Percentiles rank a stretch among this genome's conserved stretches.
phyloP scores from a whole-genome alignment of 2,329 filamentous ascomycete species.

The Verticillium tricorpus region DNA sequence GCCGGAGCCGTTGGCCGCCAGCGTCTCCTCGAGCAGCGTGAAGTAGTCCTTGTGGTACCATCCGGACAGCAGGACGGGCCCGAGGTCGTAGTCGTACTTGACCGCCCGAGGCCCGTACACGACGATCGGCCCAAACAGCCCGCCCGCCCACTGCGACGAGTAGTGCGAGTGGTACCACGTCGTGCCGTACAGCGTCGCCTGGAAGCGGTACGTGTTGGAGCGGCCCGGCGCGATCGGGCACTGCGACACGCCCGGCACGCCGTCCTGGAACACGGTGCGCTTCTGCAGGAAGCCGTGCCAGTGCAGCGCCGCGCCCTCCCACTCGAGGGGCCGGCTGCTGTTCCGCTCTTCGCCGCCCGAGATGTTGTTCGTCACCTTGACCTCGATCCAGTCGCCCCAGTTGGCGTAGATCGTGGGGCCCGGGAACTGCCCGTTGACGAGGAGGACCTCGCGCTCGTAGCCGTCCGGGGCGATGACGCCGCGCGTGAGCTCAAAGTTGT shows the following conservation, averaged over 20 bases:
- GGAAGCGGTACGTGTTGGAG: slow-evolving; percentile 28
- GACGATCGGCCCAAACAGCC: slow-evolving; percentile 45
- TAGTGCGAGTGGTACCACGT: slow-evolving; percentile 47
- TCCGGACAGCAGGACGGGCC: slow-evolving; percentile 46
- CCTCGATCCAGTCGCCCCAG: slow-evolving; percentile 41
- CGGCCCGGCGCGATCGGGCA: slow-evolving; percentile 32
- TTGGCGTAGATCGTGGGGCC: slow-evolving; percentile 58
- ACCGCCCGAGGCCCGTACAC: slow-evolving; percentile 39
- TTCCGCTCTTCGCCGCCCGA: slow-evolving; percentile 18
- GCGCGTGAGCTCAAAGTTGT: slow-evolving; percentile 49
- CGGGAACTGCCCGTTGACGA: slow-evolving; percentile 63
- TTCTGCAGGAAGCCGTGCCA: slow-evolving; percentile 44
- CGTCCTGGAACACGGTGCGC: slow-evolving; percentile 36
- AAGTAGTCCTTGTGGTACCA: slow-evolving; percentile 60
- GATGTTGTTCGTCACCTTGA: slow-evolving; percentile 58
- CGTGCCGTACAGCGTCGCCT: slow-evolving; percentile 30
- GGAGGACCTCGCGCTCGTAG: slow-evolving; percentile 46
- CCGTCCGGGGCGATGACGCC: slow-evolving; percentile 52
- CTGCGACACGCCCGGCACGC: slow-evolving; percentile 39
- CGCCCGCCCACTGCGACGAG: slow-evolving; percentile 46
- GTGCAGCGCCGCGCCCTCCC: slow-evolving; percentile 33
- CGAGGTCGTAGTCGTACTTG: slow-evolving; percentile 58
- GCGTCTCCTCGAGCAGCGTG: slow-evolving; percentile 56
- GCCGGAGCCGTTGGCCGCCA: slow-evolving; percentile 2
- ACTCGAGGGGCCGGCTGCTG: neutral